Evolutionary conservation across 352 stramenopile genomes (phyloP), one percentile per base, ranked within the genome.

Genomic region (Globisporangium abappressorium): DNA sequence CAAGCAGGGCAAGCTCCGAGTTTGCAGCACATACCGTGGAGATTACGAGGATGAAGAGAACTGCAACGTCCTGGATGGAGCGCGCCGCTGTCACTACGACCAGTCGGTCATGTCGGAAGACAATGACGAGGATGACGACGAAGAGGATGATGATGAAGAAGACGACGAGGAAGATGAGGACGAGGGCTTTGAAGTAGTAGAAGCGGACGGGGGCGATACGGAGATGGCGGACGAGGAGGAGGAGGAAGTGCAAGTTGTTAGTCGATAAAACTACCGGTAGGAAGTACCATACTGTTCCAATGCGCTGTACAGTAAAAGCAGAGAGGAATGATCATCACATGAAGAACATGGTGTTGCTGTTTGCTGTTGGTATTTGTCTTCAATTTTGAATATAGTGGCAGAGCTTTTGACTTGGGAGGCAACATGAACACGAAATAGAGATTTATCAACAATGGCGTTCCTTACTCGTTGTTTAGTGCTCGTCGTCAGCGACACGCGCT

Each of bases 1-100:
- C 18, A 99, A 98, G 64, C 95, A 99, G 73, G 97, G 97, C 36
- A 94, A 97, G 67, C 84, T 99, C 9, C 81, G 96, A 57, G 84
- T 99, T 11, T 95, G 85, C 69, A 89, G 73, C 66, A 90, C 79
- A 1, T 95, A 90, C 65, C 85, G 87, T 15, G 87, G 85, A 2
- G 73, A 82, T 20, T 94, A 87, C 56, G 76, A 92, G 18, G 85
- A 94, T 41, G 78, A 88, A 53, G 76, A 85, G 30, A 95, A 95
- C 68, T 93, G 87, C 67, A 95, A 95, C 64, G 83, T 92, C 60
- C 70, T 95, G n/a, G 79, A 88, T 68, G 80, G 74, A 1, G 77
- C 75, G 15, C 80, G 82, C 46, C 78, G 81, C 28, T 85, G 79
- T 24, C 81, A 90, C 67, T 90, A 82, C 43, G 81, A 90, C 61